A percentile compares a stretch with the other conserved stretches of the same genome.
These are phyloP conservation scores for Daldinia sp. DNA, from an alignment of 2,329 filamentous ascomycete species.

Conservation along the genomic window DNA sequence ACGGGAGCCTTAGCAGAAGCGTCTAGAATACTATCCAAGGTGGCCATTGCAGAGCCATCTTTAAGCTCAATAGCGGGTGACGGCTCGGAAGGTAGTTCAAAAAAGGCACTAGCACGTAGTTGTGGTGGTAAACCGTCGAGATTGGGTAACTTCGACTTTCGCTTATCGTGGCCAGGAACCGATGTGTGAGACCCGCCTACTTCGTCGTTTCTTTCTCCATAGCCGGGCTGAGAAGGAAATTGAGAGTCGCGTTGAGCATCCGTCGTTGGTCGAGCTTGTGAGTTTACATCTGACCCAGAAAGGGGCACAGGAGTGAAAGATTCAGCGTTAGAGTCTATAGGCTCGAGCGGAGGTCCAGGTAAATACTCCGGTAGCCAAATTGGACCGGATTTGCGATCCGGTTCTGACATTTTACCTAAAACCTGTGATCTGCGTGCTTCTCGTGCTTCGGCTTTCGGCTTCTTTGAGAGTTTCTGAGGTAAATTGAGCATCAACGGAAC, in stretches of 20 bases:
- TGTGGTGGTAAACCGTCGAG: slow-evolving; percentile 78
- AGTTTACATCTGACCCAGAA: slow-evolving; percentile 21
- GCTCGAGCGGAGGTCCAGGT: slow-evolving; percentile 50
- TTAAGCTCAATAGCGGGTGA: slow-evolving; percentile 67
- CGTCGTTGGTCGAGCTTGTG: slow-evolving; percentile 9
- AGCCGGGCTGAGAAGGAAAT: slow-evolving; percentile 21
- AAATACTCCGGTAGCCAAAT: slow-evolving; percentile 51
- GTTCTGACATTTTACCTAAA: slow-evolving; percentile 70
- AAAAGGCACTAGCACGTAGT: slow-evolving; percentile 90
- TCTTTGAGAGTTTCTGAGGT: slow-evolving; percentile 85
- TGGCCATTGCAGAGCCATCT: slow-evolving; percentile 86
- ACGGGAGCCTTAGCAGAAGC: slow-evolving; percentile 90
- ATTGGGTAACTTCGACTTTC: slow-evolving; percentile 55
- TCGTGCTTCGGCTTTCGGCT: slow-evolving; percentile 71
- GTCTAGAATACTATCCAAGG: slow-evolving; percentile 90
- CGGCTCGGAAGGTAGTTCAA: slow-evolving; percentile 74
- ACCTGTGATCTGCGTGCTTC: slow-evolving; percentile 81
- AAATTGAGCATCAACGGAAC: slow-evolving; percentile 95
- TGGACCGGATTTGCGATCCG: slow-evolving; percentile 52
- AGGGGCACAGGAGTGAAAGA: slow-evolving; percentile 23
- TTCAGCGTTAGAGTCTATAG: slow-evolving; percentile 45
- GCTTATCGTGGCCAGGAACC: slow-evolving; percentile 52
- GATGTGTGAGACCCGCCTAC: slow-evolving; percentile 56
- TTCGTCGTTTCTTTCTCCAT: slow-evolving; percentile 8
- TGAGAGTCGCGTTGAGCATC: slow-evolving; percentile 28